Base-by-base conservation (phyloP, 306 rosid genomes). In the Cucurbita ficifolia region DNA sequence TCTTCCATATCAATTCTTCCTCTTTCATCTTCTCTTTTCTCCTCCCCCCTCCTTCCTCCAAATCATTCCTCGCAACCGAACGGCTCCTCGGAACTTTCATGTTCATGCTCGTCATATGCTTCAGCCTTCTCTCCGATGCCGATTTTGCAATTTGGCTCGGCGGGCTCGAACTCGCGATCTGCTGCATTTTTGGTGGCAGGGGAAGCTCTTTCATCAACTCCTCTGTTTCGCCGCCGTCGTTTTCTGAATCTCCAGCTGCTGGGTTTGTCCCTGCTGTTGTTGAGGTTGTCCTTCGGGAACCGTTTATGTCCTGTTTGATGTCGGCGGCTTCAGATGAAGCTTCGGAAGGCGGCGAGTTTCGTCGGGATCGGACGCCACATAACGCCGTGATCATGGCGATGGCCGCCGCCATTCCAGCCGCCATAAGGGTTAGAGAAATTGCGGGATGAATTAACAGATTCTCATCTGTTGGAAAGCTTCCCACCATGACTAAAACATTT, bases 1-100 rank as follows among this genome's bases (percentile, higher is more conserved):
- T 92, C 88, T 83, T 88, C 98, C 98, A 92, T 29, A 90, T 80
- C 2, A 89, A 81, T 5, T 92, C 96, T 50, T 92, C 96, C 16
- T 61, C 4, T 71, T 86, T 86, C 40, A 70, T 18, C 79, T 72
- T 84, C 39, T 56, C 80, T 61, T 82, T 86, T 10, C 38, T 58
- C 39, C 80, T 52, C 16, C 70, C 38, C 39, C 18, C 18, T 12
- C 13, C 70, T 0, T 80, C 84, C 1, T 89, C 90, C 5, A 59
- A 75, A 5, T 79, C 29, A 4, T 60, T 60, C 60, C 18, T 81
- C 3, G 83, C 87, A 77, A 83, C 39, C 0, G 96, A 90, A 43
- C 86, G 35, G 70, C 86, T 87, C 58, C 96, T 80, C 0, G 89
- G 86, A 61, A 90, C 35, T 24, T 82, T 88, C 0, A 88, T 7